Evolutionary conservation across 176 grass and related monocot species (phyloP).

Genomic region (Saccharum spontaneum): DNA sequence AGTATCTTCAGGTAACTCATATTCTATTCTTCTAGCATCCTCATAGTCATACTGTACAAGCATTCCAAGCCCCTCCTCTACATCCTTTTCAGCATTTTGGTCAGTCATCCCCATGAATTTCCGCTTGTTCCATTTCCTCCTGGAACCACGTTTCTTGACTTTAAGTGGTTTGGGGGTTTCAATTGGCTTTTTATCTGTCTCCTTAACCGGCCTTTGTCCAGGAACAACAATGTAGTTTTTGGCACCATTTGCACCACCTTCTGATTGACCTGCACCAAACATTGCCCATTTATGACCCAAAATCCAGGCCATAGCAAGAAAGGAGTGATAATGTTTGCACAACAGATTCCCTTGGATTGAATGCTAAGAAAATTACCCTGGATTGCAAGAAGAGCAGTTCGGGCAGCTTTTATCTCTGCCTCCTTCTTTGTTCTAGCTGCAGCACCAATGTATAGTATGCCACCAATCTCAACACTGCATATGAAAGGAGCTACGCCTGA

Average conservation of each 20-base stretch:
- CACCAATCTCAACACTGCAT: conserved; percentile 90
- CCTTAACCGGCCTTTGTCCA: conserved; percentile 53
- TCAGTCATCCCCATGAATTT: conserved; percentile 50
- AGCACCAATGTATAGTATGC: conserved; percentile 92
- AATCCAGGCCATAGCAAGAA: neutral
- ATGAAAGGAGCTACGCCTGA: conserved; percentile 50
- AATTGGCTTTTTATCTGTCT: conserved; percentile 41
- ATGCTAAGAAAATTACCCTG: conserved; percentile 38
- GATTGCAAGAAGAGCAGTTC: conserved; percentile 92
- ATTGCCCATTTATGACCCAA: conserved; percentile 11
- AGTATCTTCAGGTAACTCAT: neutral
- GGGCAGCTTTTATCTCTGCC: conserved; percentile 88
- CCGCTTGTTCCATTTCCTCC: conserved; percentile 74
- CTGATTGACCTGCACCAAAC: conserved; percentile 60
- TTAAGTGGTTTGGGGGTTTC: conserved; percentile 61
- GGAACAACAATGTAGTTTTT: conserved; percentile 76
- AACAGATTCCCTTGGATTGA: neutral
- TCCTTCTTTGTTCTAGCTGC: conserved; percentile 84
- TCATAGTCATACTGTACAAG: too few relatives aligned
- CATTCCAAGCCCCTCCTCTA: neutral
- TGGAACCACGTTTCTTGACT: conserved; percentile 58
- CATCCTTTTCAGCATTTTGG: conserved; percentile 37
- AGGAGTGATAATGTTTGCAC: neutral
- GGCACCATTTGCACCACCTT: conserved; percentile 41
- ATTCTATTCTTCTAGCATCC: neutral